Evolutionary conservation across 1,139 yeast genomes (phyloP), one percentile per base, ranked within the genome.

Genomic region (Saccharomyces hybrid): DNA sequence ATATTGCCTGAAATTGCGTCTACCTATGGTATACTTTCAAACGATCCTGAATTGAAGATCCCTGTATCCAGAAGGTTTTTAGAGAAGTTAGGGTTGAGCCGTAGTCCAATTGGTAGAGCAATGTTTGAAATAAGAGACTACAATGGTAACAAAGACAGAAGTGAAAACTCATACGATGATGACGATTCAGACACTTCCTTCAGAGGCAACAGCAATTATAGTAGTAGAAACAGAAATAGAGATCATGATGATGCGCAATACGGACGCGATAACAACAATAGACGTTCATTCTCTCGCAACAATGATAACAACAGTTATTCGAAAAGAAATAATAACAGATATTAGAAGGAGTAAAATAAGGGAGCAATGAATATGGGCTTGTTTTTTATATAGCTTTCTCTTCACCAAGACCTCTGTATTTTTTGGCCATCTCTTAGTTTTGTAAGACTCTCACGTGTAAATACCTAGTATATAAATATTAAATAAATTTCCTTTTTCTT

Each of bases 251-350:
- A 49, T 16, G 44, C 2, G 6, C 44, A 16, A 16, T 38, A 67
- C 71, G 53, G 54, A 2, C 65, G 96, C 60, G 25, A 13, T 3
- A 38, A 16, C 11, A 16, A 38, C 44, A 38, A 38, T 13, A 38
- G 44, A 16, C 44, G 44, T 16, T 38, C 44, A 16, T 38, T 38
- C 25, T 38, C 44, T 9, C 44, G 44, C 11, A 20, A 11, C 13
- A 38, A 38, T 38, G 25, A 38, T 20, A 38, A 11, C 6, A 38
- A 38, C 44, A 38, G 11, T 38, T 38, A 38, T 11, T 9, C 44
- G 0, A 38, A 11, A 9, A 38, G 44, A 38, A 38, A 11, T 38
- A 16, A 38, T 8, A 38, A 16, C 25, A 38, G 44, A 38, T 38
- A 38, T 16, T 38, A 38, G 44, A 38, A 38, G 2, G 6, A 11